A percentile compares a stretch with the other conserved stretches of the same genome.
These are phyloP conservation scores for Coccomyxa sp. DNA, from an alignment of 139 green algal genomes.

Conservation along the genomic window DNA sequence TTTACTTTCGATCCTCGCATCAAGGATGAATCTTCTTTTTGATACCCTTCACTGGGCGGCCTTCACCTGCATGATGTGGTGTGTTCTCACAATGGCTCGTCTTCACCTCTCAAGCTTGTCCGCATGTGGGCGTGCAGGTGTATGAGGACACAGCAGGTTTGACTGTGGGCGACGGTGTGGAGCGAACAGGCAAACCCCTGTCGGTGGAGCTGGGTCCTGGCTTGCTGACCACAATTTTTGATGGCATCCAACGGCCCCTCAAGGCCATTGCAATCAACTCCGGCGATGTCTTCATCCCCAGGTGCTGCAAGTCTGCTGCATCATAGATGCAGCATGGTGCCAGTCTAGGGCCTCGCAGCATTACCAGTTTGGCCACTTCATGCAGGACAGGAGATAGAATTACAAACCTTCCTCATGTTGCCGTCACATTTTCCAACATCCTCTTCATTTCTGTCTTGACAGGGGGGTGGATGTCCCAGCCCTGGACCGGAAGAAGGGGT, in stretches of 20 bases:
- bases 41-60: no score
- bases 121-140: slow-evolving; percentile 46
- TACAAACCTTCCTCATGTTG: no score
- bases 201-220: slow-evolving; percentile 95
- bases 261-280: slow-evolving; percentile 79
- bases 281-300: slow-evolving; percentile 93
- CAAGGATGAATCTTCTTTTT: no score
- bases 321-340: no score
- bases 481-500: slow-evolving; percentile 75
- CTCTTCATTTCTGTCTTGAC: no score
- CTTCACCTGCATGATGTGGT: not conserved
- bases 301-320: no score
- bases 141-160: slow-evolving; percentile 98
- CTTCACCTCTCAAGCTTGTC: no score
- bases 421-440: no score
- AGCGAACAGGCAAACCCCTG: slow-evolving; percentile 89
- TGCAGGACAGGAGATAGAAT: no score
- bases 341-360: no score
- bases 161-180: slow-evolving; percentile 88
- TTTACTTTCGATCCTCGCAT: no score
- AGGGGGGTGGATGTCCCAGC: slow-evolving; percentile 88
- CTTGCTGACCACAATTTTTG: slow-evolving; percentile 97
- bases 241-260: slow-evolving; percentile 98
- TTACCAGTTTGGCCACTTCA: no score
- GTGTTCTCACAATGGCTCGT: not conserved